These are phyloP conservation scores for Iberis pinnata DNA, from an alignment of 345 rosid genomes.

Conservation along the genomic window DNA sequence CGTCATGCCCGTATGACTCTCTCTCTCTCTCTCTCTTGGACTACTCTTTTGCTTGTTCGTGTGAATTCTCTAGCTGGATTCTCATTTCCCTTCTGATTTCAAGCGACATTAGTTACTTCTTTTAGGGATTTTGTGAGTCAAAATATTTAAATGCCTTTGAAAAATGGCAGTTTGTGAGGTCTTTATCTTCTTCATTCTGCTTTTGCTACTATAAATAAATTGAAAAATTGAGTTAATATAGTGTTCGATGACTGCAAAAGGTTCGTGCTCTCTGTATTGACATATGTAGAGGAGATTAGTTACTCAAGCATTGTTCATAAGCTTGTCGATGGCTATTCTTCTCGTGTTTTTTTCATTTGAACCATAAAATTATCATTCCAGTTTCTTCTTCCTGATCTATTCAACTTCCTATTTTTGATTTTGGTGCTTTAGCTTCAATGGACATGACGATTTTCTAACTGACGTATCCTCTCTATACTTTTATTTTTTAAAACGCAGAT, in stretches of 20 bases:
- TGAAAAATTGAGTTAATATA: not conserved
- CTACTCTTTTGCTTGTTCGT: not conserved
- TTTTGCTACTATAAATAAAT: not conserved
- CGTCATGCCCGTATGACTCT: constrained; percentile 63
- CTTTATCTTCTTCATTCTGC: constrained; percentile 9
- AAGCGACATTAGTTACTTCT: constrained; percentile 4
- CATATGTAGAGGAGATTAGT: not conserved
- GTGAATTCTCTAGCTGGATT: not conserved
- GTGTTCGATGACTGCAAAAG: constrained; percentile 8
- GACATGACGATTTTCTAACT: not conserved
- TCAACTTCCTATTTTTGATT: not conserved
- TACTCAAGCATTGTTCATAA: too few relatives aligned
- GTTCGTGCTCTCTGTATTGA: constrained; percentile 8
- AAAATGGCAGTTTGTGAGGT: too few relatives aligned
- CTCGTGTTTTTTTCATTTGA: too few relatives aligned
- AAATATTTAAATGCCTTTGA: not conserved
- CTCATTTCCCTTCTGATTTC: not conserved
- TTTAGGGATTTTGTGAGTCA: constrained; percentile 14
- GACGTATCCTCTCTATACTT: constrained; percentile 9
- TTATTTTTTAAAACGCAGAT: constrained; percentile 42
- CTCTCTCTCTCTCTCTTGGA: not conserved
- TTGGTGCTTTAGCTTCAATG: constrained; percentile 5
- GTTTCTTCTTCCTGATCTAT: too few relatives aligned
- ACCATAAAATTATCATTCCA: too few relatives aligned
- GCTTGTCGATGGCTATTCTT: too few relatives aligned